A percentile compares a stretch with the other conserved stretches of the same genome.
Conservation (phyloP, 1,139 yeast species). For the Yamadazyma spencermartinsiae region DNA sequence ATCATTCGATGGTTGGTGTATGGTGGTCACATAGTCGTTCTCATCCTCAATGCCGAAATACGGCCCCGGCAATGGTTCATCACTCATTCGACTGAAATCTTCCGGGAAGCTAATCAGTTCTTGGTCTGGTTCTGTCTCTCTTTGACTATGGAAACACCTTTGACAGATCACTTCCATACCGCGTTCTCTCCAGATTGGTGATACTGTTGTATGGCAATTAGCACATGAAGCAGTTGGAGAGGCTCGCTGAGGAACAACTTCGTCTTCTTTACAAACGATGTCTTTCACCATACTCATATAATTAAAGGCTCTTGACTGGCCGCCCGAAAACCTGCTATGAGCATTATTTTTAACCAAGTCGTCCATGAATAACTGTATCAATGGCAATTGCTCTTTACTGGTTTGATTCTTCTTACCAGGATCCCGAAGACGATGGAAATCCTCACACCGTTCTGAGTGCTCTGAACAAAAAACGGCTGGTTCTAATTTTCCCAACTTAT, state of each 20-base stretch:
- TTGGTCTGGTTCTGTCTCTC: constrained; percentile 10
- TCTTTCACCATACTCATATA: constrained; percentile 19
- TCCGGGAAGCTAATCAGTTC: constrained; percentile 9
- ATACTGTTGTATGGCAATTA: constrained; percentile 28
- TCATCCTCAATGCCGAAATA: constrained; percentile 33
- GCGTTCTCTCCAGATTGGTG: constrained; percentile 44
- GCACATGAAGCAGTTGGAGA: constrained; percentile 23
- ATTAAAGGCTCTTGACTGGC: constrained; percentile 32
- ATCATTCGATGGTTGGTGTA: constrained; percentile 3
- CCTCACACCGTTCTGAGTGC: constrained; percentile 26
- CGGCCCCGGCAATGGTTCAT: constrained; percentile 34
- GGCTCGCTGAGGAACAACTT: not conserved
- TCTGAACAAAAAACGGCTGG: constrained; percentile 46
- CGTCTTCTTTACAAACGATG: constrained; percentile 3
- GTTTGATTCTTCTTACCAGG: constrained; percentile 34
- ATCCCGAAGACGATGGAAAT: constrained; percentile 22
- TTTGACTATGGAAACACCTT: constrained; percentile 27
- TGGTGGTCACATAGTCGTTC: constrained; percentile 24
- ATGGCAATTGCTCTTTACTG: constrained; percentile 31
- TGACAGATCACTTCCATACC: constrained; percentile 25
- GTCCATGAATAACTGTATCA: constrained; percentile 44
- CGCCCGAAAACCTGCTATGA: constrained; percentile 25
- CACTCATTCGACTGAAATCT: constrained; percentile 23
- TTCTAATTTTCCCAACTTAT: constrained; percentile 36
- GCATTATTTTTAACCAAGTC: constrained; percentile 32